Conservation (phyloP, 2,329 filamentous ascomycete species). For the Aspergillus hiratsukae region DNA sequence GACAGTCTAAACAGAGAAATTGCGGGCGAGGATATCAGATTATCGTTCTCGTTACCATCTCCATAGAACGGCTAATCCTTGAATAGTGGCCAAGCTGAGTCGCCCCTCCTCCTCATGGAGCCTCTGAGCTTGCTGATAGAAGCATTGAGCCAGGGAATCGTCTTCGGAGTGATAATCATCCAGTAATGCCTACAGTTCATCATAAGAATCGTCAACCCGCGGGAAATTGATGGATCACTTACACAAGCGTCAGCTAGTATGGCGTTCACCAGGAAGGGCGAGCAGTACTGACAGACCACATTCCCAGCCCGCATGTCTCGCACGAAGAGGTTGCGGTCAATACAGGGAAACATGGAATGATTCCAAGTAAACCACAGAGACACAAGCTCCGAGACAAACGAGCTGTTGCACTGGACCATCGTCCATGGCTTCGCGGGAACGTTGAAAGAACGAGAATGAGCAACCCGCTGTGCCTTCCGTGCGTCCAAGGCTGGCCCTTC, state of each 20-base stretch:
- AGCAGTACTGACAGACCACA: slow-evolving; percentile 19
- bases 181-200: slow-evolving; percentile 10
- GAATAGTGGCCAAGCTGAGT: slow-evolving; percentile 19
- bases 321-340: slow-evolving; percentile 25
- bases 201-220: slow-evolving; percentile 8
- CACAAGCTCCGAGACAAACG: slow-evolving; percentile 20
- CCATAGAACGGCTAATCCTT: slow-evolving; percentile 19
- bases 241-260: slow-evolving; percentile 19
- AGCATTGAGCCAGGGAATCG: slow-evolving; percentile 10
- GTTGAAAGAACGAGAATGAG: slow-evolving; percentile 3
- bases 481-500: background rate
- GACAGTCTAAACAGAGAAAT: background rate
- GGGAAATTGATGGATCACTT: slow-evolving; percentile 8
- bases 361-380: slow-evolving; percentile 18
- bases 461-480: background rate
- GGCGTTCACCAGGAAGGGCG: slow-evolving; percentile 24
- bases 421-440: slow-evolving; percentile 21
- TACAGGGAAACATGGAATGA: slow-evolving; percentile 15
- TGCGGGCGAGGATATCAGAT: background rate
- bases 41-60: slow-evolving; percentile 12
- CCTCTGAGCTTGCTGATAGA: slow-evolving; percentile 23
- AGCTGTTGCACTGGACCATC: slow-evolving; percentile 9
- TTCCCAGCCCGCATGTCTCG: slow-evolving; percentile 23
- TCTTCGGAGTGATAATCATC: slow-evolving; percentile 7
- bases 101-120: slow-evolving; percentile 21